A percentile compares a stretch with the other conserved stretches of the same genome.
These are phyloP conservation scores for Fusarium vanettenii DNA, from an alignment of 2,329 filamentous ascomycete genomes.

Conservation along the genomic window DNA sequence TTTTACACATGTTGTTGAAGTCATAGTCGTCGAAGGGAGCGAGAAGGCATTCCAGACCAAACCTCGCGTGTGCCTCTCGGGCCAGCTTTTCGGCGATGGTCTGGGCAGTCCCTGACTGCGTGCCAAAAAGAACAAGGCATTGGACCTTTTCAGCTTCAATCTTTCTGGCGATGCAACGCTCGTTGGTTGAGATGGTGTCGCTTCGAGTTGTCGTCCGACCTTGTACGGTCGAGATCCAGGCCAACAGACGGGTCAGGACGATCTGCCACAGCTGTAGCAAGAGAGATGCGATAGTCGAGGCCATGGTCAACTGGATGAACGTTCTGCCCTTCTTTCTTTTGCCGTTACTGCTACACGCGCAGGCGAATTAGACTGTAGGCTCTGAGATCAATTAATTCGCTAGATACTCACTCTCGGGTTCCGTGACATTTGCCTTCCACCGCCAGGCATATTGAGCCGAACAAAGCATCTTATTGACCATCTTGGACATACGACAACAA, in stretches of 20 bases:
- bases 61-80: too few relatives aligned
- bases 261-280: neutral
- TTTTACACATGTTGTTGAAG: too few relatives aligned
- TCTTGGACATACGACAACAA: neutral
- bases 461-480: neutral
- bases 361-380: neutral
- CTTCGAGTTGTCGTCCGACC: too few relatives aligned
- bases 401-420: neutral
- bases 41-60: too few relatives aligned
- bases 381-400: neutral
- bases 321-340: too few relatives aligned
- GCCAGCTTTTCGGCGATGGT: too few relatives aligned
- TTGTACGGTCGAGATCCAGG: neutral
- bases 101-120: too few relatives aligned
- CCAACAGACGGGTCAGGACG: neutral
- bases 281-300: neutral
- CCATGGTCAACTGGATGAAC: neutral
- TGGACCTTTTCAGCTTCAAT: too few relatives aligned
- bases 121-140: too few relatives aligned
- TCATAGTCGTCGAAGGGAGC: too few relatives aligned
- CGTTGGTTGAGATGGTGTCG: too few relatives aligned
- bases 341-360: neutral
- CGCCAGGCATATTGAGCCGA: neutral
- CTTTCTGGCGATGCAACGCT: too few relatives aligned
- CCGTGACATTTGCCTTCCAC: neutral